Evolutionary conservation across 768 basidiomycete species (phyloP).

Genomic region (Amanita brunnescens): DNA sequence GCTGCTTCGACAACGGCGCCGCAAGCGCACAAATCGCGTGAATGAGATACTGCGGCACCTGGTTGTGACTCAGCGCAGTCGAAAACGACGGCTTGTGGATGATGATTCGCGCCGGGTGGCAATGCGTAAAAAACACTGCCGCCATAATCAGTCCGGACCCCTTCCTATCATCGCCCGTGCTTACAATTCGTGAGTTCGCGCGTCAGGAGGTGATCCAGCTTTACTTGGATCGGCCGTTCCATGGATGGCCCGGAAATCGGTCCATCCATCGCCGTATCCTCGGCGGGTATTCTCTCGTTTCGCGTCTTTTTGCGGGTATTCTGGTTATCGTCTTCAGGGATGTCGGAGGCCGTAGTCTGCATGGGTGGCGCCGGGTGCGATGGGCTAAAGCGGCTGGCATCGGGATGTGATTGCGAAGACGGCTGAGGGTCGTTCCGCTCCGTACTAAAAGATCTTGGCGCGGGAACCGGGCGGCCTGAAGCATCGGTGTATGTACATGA

Average conservation of each 20-base stretch:
- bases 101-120: conserved; percentile 67
- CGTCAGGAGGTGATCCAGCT: conserved; percentile 54
- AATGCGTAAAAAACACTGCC: conserved; percentile 75
- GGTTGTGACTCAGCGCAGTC: conserved; percentile 52
- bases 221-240: conserved; percentile 34
- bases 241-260: conserved; percentile 26
- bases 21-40: conserved; percentile 73
- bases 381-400: conserved; percentile 17
- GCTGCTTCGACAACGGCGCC: conserved; percentile 65
- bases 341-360: conserved; percentile 16
- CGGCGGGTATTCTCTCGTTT: conserved; percentile 28
- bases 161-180: conserved; percentile 19
- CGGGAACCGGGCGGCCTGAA: conserved; percentile 71
- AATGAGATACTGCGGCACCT: conserved; percentile 62
- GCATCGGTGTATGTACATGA: conserved; percentile 75
- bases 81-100: conserved; percentile 77
- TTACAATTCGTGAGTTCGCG: conserved; percentile 69
- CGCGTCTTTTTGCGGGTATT: conserved; percentile 43
- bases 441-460: conserved; percentile 45
- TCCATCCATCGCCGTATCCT: conserved; percentile 33
- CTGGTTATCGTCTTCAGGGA: conserved; percentile 32
- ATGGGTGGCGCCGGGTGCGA: conserved; percentile 11
- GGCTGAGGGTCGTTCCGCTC: conserved; percentile 26
- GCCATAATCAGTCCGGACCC: conserved; percentile 1
- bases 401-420: conserved; percentile 15